A percentile compares a stretch with the other conserved stretches of the same genome.
phyloP scores from a whole-genome alignment of 2,329 filamentous ascomycete genomes.

The Trichoderma sp. region DNA sequence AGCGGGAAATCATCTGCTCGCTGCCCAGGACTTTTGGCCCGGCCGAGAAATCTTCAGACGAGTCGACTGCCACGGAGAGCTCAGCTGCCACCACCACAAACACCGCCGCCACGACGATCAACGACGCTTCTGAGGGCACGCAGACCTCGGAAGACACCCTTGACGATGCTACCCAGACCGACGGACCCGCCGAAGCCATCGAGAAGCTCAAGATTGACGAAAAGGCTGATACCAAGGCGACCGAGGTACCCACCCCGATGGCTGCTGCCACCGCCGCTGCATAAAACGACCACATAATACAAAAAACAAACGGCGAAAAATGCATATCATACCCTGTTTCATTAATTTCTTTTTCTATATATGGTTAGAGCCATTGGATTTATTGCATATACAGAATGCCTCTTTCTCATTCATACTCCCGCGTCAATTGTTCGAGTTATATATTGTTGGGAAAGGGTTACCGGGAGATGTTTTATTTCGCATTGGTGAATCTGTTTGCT shows the following conservation, averaged over 20 bases:
- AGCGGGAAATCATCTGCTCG: slow-evolving; percentile 52
- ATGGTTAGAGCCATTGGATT: not conserved
- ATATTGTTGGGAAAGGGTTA: not conserved
- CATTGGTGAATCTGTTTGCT: not conserved
- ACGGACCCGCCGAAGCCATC: slow-evolving; percentile 32
- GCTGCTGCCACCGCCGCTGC: slow-evolving; percentile 2
- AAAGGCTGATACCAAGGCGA: slow-evolving; percentile 23
- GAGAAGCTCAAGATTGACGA: slow-evolving; percentile 37
- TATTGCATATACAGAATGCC: slow-evolving; percentile 19
- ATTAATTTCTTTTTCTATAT: not conserved
- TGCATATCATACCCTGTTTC: not conserved
- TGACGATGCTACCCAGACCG: slow-evolving; percentile 33
- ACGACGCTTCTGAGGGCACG: slow-evolving; percentile 30
- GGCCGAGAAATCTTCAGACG: not conserved
- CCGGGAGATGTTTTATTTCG: not conserved
- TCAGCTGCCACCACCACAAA: slow-evolving; percentile 8
- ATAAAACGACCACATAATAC: slow-evolving; percentile 8
- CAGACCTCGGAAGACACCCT: slow-evolving; percentile 26
- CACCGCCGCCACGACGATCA: slow-evolving; percentile 4
- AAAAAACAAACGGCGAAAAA: slow-evolving; percentile 2
- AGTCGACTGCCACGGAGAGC: slow-evolving; percentile 19
- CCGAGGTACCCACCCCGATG: not conserved
- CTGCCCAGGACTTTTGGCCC: slow-evolving; percentile 45
- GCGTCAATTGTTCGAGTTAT: not conserved
- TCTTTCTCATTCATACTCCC: not conserved